Base-by-base conservation (phyloP, 2,329 filamentous ascomycete species). In the Bipolaris oryzae region DNA sequence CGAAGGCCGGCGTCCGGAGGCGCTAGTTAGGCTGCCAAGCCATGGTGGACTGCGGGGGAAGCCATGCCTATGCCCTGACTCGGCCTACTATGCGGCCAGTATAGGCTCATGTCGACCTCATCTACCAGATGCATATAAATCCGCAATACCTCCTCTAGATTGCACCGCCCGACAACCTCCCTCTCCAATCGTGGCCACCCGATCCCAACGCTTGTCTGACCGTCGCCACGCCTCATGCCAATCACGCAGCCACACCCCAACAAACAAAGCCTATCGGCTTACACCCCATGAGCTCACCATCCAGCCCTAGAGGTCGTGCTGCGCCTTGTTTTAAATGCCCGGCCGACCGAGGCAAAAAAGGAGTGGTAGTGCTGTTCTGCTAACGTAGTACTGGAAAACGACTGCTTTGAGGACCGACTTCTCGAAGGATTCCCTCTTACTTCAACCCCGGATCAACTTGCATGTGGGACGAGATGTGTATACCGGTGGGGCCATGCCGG, bases 81-180 rank as follows among this genome's bases (percentile, higher is more conserved):
- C 70, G 70, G 55, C 49, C 55, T 57, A 20, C 55, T 57, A 25
- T 41, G 38, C 62, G 66, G 60, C 21, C 15, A 42, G 10, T 70
- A 70, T 71, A 69, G 59, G 58, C 64, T 57, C 53, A 68, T 66
- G 67, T 64, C 58, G 58, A 48, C 58, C 65, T 71, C 67, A 73
- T 71, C 67, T 72, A 68, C 61, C 48, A 48, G 55, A 57, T 54
- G 54, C 51, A 66, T 68, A 63, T 60, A 62, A 58, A 62, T 51
- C 65, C 69, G 64, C 63, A 62, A 46, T 62, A 53, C 61, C 48
- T 53, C 63, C 49, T 49, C 53, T 57, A 70, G 58, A 70, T 70
- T 71, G 66, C 58, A 33, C 42, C 57, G 61, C 51, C 52, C 66
- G 62, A 60, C 60, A 59, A 42, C 51, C 41, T 45, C 23, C 48